A percentile compares a stretch with the other conserved stretches of the same genome.
These are phyloP conservation scores for Zoysia matrella DNA, from an alignment of 202 grass and related monocot species.

Conservation along the genomic window DNA sequence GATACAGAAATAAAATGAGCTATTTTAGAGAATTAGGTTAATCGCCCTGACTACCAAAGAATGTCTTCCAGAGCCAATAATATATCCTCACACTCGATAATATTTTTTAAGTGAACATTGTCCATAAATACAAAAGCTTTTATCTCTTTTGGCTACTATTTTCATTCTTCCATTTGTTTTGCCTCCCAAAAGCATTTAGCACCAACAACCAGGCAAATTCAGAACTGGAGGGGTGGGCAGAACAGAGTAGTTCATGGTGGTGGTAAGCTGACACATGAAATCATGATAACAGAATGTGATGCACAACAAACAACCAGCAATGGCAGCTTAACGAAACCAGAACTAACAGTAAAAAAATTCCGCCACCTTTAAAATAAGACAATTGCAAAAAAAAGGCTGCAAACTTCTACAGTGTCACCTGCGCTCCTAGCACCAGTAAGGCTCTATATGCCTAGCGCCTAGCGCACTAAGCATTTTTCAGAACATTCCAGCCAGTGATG, in stretches of 20 bases:
- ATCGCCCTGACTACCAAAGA: background rate
- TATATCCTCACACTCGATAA: background rate
- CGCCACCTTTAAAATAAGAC: background rate
- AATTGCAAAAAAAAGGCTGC: background rate
- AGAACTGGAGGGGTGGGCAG: background rate
- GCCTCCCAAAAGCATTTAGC: background rate
- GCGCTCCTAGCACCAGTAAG: background rate
- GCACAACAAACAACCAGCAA: background rate
- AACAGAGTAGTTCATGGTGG: background rate
- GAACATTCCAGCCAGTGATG: background rate
- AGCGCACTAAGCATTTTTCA: background rate
- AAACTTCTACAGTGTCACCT: background rate
- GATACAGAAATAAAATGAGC: background rate
- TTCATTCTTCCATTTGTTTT: background rate
- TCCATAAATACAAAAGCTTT: background rate
- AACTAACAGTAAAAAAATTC: background rate
- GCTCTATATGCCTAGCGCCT: background rate
- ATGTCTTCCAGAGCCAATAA: background rate
- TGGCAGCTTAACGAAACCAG: background rate
- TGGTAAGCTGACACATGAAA: background rate
- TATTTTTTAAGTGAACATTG: background rate
- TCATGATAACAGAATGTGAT: background rate
- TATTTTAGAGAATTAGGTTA: background rate
- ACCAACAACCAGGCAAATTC: slow-evolving; percentile 13
- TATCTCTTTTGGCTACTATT: background rate